Percentiles rank a stretch among this genome's conserved stretches.
These are phyloP conservation scores for Hyphodiscus hymeniophilus DNA, from an alignment of 495 filamentous ascomycete genomes.

Conservation along the genomic window DNA sequence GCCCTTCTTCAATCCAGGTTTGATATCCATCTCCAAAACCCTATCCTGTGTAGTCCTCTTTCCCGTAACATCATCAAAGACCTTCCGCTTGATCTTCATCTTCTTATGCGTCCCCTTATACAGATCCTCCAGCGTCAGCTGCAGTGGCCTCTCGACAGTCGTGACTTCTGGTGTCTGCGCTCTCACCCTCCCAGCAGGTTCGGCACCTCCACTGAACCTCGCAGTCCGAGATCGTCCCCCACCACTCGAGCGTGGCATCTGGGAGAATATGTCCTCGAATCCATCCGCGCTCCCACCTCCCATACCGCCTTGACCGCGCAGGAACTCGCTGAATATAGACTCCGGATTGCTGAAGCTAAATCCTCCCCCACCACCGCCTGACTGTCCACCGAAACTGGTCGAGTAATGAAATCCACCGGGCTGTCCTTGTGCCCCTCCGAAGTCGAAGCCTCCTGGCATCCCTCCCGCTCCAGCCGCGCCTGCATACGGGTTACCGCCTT, in stretches of 20 bases:
- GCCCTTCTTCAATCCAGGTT: conserved; percentile 87
- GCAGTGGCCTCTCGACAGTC: conserved; percentile 76
- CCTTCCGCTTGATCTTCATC: conserved; percentile 95
- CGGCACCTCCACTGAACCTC: conserved; percentile 26
- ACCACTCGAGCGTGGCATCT: conserved; percentile 25
- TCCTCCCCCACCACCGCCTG: conserved; percentile 36
- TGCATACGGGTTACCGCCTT: conserved; percentile 40
- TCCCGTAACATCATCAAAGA: conserved; percentile 68
- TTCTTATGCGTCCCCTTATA: conserved; percentile 83
- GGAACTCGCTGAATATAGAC: conserved; percentile 76
- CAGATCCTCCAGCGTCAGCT: conserved; percentile 78
- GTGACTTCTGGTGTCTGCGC: conserved; percentile 76
- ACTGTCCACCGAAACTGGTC: conserved; percentile 45
- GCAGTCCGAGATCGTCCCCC: conserved; percentile 27
- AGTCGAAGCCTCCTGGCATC: conserved; percentile 39
- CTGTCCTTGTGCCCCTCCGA: conserved; percentile 36
- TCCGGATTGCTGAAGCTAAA: conserved; percentile 80
- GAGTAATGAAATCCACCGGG: conserved; percentile 51
- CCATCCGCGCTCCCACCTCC: conserved; percentile 38
- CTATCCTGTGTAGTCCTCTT: conserved; percentile 82
- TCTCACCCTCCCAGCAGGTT: conserved; percentile 37
- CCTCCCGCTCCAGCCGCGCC: conserved; percentile 31
- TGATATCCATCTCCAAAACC: conserved; percentile 87
- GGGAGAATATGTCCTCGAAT: conserved; percentile 43
- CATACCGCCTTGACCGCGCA: conserved; percentile 44